A percentile compares a stretch with the other conserved stretches of the same genome.
Conservation (phyloP, 306 rosid species). For the Malus domestica region DNA sequence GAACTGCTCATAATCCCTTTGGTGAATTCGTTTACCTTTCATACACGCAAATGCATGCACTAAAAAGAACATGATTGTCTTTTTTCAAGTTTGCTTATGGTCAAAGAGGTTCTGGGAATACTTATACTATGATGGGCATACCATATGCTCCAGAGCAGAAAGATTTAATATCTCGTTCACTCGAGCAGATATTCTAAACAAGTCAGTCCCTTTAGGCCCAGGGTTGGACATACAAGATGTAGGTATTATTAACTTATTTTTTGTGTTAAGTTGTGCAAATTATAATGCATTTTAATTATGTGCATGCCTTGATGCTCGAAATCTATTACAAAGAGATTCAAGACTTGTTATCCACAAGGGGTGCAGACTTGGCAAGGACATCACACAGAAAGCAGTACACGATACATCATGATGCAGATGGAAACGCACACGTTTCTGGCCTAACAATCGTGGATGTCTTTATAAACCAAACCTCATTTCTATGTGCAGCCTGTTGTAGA, state of each 20-base stretch:
- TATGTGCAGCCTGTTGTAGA: too few species aligned
- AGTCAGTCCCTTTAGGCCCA: constrained; percentile 72
- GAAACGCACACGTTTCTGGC: constrained; percentile 78
- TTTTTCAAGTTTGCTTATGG: constrained; percentile 90
- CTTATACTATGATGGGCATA: constrained; percentile 91
- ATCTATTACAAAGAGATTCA: constrained; percentile 84
- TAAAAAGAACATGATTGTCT: constrained; percentile 15
- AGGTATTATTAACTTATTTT: constrained; percentile 34
- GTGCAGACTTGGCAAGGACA: constrained; percentile 36
- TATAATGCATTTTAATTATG: neutral
- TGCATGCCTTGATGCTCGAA: constrained; percentile 76
- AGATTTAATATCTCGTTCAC: constrained; percentile 86
- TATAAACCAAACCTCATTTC: constrained; percentile 71
- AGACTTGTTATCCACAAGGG: constrained; percentile 59
- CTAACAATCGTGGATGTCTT: constrained; percentile 71
- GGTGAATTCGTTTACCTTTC: neutral
- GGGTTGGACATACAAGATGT: constrained; percentile 90
- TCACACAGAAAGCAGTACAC: constrained; percentile 76
- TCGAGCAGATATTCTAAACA: constrained; percentile 76
- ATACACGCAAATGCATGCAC: neutral
- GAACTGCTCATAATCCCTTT: neutral
- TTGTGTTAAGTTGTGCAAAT: constrained; percentile 2
- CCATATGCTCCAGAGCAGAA: constrained; percentile 65
- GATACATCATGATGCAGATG: constrained; percentile 81
- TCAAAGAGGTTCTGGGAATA: constrained; percentile 87